These are phyloP conservation scores for Stephania cephalantha DNA, from an alignment of 164 flowering plant genomes.

Conservation along the genomic window DNA sequence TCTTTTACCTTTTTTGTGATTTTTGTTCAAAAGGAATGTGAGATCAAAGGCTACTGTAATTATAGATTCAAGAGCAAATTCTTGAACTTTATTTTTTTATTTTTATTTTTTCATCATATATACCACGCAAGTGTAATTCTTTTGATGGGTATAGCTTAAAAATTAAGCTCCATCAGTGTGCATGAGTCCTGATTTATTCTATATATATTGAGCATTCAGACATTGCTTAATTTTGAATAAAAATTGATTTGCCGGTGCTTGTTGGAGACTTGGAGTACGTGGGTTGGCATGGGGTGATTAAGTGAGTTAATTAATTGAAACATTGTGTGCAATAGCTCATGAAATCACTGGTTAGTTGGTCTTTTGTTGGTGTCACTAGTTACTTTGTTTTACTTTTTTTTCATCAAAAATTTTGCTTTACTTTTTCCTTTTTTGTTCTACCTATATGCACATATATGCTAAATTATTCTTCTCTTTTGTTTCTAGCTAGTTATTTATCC, in stretches of 20 bases:
- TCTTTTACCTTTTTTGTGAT: neutral
- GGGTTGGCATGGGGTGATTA: neutral
- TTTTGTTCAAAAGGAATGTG: neutral
- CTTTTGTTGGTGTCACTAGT: neutral
- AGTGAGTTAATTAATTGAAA: neutral
- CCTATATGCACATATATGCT: neutral
- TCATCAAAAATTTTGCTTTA: neutral
- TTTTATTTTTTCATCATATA: neutral
- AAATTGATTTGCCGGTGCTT: neutral
- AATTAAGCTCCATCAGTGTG: neutral
- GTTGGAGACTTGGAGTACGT: neutral
- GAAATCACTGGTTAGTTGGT: neutral
- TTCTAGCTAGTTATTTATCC: neutral
- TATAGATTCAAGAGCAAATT: constrained; percentile 14
- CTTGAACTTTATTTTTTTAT: neutral
- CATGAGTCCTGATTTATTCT: constrained; percentile 5
- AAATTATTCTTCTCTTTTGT: neutral
- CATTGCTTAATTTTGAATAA: constrained; percentile 15
- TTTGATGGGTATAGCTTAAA: constrained; percentile 1
- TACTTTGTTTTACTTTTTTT: neutral
- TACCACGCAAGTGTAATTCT: constrained; percentile 9
- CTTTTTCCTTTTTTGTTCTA: neutral
- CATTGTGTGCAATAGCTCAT: neutral
- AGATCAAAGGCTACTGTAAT: constrained; percentile 8
- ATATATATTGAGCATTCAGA: constrained; percentile 11